These are phyloP conservation scores for Alternaria incomplexa DNA, from an alignment of 2,329 filamentous ascomycete genomes.

Conservation along the genomic window DNA sequence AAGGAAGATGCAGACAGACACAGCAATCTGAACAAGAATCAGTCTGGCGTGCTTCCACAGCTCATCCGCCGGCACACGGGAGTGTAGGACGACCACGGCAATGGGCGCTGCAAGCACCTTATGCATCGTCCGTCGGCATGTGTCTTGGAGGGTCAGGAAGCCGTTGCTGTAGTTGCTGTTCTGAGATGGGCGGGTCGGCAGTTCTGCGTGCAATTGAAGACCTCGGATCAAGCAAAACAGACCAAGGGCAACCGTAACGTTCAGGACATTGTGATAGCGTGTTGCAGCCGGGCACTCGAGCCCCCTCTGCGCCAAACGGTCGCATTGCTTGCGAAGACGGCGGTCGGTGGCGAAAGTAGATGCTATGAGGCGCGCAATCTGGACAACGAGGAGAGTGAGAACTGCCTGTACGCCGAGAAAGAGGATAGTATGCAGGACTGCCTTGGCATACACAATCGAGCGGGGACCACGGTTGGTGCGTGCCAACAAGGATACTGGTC, in stretches of 20 bases:
- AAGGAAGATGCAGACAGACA: background rate
- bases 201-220: background rate
- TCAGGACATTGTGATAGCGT: background rate
- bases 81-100: background rate
- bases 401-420: background rate
- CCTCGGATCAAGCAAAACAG: background rate
- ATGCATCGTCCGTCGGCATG: background rate
- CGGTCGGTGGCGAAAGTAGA: background rate
- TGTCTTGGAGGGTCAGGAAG: background rate
- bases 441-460: background rate
- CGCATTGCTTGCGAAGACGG: background rate
- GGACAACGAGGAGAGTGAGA: background rate
- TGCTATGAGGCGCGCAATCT: background rate
- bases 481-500: background rate
- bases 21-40: background rate
- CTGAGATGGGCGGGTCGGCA: background rate
- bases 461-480: background rate
- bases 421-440: background rate
- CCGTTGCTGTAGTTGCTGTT: slow-evolving; percentile 1
- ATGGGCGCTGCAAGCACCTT: slow-evolving; percentile 3
- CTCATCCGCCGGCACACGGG: background rate
- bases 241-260: background rate
- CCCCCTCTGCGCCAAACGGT: background rate
- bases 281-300: background rate
- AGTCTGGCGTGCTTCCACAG: background rate